phyloP scores from a whole-genome alignment of 768 basidiomycete genomes.

The Lentinula edodes region DNA sequence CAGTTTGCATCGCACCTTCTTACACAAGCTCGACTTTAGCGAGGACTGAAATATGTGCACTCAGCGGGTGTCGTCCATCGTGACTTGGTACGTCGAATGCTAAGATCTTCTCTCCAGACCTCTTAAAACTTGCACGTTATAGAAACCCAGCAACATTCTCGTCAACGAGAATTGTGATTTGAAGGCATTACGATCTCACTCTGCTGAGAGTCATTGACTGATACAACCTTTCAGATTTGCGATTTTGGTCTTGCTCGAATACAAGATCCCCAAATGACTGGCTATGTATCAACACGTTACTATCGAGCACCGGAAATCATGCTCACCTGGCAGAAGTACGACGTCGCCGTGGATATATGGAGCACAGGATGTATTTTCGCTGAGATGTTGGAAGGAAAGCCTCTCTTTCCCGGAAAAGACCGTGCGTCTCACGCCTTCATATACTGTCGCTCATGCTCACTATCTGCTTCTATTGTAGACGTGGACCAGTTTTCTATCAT shows the following conservation, averaged over 20 bases:
- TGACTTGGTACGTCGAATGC: slow-evolving; percentile 64
- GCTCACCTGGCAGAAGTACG: slow-evolving; percentile 99
- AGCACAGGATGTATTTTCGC: slow-evolving; percentile 99
- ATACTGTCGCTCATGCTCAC: slow-evolving; percentile 5
- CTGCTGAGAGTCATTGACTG: not conserved
- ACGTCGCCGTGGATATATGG: slow-evolving; percentile 99
- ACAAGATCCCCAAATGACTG: slow-evolving; percentile 99
- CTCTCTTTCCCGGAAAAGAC: slow-evolving; percentile 98
- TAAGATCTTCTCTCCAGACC: not conserved
- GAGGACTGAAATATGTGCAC: slow-evolving; percentile 98
- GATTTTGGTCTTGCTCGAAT: slow-evolving; percentile 98
- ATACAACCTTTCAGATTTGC: slow-evolving; percentile 62
- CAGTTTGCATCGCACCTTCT: not conserved
- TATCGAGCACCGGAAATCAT: slow-evolving; percentile 99
- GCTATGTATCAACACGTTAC: slow-evolving; percentile 98
- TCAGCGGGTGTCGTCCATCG: slow-evolving; percentile 98
- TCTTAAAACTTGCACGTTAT: not conserved
- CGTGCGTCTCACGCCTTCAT: slow-evolving; percentile 55
- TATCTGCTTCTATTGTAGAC: slow-evolving; percentile 44
- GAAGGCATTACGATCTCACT: slow-evolving; percentile 51
- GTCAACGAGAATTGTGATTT: slow-evolving; percentile 99
- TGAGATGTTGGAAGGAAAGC: slow-evolving; percentile 99
- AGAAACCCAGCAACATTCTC: slow-evolving; percentile 99
- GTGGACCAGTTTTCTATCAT: slow-evolving; percentile 99
- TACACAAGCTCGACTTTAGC: slow-evolving; percentile 37